Evolutionary conservation across 2,329 filamentous ascomycete genomes (phyloP), one percentile per base, ranked within the genome.

Genomic region (Peltaster fructicola): DNA sequence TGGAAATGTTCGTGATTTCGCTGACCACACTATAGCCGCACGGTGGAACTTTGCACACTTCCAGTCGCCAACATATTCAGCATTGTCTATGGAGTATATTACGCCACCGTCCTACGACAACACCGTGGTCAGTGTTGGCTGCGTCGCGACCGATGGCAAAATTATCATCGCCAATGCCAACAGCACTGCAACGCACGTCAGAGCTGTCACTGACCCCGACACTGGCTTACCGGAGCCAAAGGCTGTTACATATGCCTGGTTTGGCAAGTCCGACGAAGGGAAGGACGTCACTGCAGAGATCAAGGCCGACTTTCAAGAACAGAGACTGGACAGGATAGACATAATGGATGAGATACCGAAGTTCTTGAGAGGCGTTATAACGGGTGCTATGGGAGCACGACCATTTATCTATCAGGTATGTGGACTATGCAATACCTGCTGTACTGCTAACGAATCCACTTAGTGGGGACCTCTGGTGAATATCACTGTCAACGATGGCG

Each of bases 361-460:
- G 15, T 91, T 98, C 43, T 74, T 98, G 51, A 98, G 98, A 68
- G 73, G 73, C 40, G 81, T 98, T 47, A 82, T 91, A 14, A 79
- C 79, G 20, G 74, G 68, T 36, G 80, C 85, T 8, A 81, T 75
- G 3, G 88, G 88, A 34, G 91, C 88, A 14, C 88, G 82, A 60
- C 88, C 88, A 4, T 98, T 93, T 52, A 95, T 98, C 42, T 98
- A 93, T 56, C 88, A 91, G 65, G 80, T 84, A 52, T 37, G 63
- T 15, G n/a, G 27, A 3, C n/a, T 7, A 15, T 13, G 15, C 11
- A 8, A 2, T 13, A 4, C 8, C 7, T 17, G 5, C 11, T 17
- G 12, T 10, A 7, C 13, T n/a, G 6, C 20, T 25, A 11, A 19
- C 15, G 22, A 8, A 7, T 11, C 14, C 6, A 3, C 13, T 9